Evolutionary conservation across 2,329 filamentous ascomycete genomes (phyloP), one percentile per base, ranked within the genome.

Genomic region (Neurospora sp.): DNA sequence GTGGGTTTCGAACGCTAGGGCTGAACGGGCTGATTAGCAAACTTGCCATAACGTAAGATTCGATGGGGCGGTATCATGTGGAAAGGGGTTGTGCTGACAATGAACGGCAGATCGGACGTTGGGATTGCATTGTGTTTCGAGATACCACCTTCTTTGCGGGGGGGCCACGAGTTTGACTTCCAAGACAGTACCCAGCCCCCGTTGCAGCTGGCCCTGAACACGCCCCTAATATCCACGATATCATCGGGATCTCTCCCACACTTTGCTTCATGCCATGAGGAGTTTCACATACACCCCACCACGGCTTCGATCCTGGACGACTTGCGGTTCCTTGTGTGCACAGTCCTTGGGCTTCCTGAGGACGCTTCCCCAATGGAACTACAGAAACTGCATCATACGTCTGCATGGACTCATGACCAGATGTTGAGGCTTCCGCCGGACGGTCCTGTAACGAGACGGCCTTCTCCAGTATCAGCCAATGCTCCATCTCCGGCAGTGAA

Each of bases 271-370:
- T 83, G 80, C 23, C 78, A 78, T 36, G 79, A 80, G 11, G 78
- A 80, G 0, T 75, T 85, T 2, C 77, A 78, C n/a, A 76, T 87
- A n/a, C 82, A 85, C 67, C 77, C 79, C 1, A 77, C 78, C 67
- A 83, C 83, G 1, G 83, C 84, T 4, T 78, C 81, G 15, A 83
- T 87, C 68, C 80, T 87, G 2, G 85, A 87, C 69, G 82, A 85
- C 67, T 81, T 86, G 76, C 81, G 84, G 4, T 81, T 81, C 28
- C 77, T 87, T 1, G 78, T 85, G n/a, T 75, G 78, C 12, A 75
- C 80, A 2, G 80, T 85, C 0, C 72, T 84, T 5, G 75, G 78
- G 0, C 75, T 85, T n/a, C 80, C 83, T 0, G 70, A 74, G 1
- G 66, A 76, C 0, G 74, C 82, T 2, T 77, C 79, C 0, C 39